phyloP scores from a whole-genome alignment of 2,329 filamentous ascomycete genomes.

The Triangularia setosa region DNA sequence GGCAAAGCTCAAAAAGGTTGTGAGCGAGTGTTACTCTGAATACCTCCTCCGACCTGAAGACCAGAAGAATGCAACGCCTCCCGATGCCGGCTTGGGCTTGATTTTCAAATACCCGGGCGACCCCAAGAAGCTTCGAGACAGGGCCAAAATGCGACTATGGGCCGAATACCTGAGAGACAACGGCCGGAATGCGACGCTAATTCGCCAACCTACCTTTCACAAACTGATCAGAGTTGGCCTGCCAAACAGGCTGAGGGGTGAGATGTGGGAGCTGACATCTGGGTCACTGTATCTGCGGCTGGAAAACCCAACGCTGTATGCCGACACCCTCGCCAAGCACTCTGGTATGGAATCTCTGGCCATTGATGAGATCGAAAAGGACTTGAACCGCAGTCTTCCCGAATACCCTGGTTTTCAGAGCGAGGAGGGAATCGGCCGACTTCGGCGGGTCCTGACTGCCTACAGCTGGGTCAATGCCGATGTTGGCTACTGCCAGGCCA shows the following conservation, averaged over 20 bases:
- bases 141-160: constrained; percentile 97
- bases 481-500: constrained; percentile 97
- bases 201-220: constrained; percentile 95
- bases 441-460: constrained; percentile 87
- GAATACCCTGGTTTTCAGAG: constrained; percentile 98
- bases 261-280: constrained; percentile 93
- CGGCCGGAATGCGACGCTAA: constrained; percentile 83
- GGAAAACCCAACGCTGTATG: constrained; percentile 78
- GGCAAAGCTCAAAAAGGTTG: constrained; percentile 74
- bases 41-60: constrained; percentile 65
- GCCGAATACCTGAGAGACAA: constrained; percentile 95
- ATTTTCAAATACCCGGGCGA: constrained; percentile 93
- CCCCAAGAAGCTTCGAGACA: constrained; percentile 85
- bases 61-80: constrained; percentile 60
- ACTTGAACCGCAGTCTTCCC: constrained; percentile 90
- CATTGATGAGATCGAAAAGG: constrained; percentile 98
- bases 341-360: constrained; percentile 85
- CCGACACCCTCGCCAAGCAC: constrained; percentile 78
- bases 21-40: constrained; percentile 86
- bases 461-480: constrained; percentile 97
- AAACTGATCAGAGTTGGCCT: constrained; percentile 94
- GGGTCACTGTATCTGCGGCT: constrained; percentile 86
- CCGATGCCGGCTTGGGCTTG: constrained; percentile 92
- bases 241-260: constrained; percentile 86
- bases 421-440: constrained; percentile 85